Evolutionary conservation across 257 asterid genomes (phyloP).

Genomic region (Nicotiana undulata): DNA sequence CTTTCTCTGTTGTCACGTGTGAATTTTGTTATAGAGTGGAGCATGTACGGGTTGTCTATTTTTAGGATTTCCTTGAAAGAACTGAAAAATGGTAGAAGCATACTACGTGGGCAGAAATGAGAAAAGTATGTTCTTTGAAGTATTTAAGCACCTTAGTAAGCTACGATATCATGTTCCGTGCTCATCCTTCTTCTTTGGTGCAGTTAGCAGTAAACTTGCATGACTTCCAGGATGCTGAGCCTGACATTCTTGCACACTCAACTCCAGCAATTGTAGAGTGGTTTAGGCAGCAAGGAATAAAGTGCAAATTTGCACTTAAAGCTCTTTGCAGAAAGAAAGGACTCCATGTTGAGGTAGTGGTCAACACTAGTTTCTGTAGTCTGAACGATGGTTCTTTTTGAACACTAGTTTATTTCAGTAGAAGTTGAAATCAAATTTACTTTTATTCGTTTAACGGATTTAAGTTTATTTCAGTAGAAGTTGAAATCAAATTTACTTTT

Average conservation of each 20-base stretch:
- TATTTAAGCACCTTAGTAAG: background rate
- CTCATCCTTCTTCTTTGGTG: conserved; percentile 14
- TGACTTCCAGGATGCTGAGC: conserved; percentile 73
- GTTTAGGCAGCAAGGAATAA: conserved; percentile 32
- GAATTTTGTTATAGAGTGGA: background rate
- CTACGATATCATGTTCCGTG: background rate
- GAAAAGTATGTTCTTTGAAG: background rate
- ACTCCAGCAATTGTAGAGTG: conserved; percentile 46
- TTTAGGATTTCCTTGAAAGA: background rate
- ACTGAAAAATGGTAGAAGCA: background rate
- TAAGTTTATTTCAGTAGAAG: background rate
- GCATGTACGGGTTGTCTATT: background rate
- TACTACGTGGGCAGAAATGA: background rate
- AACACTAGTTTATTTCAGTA: background rate
- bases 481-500: background rate
- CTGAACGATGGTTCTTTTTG: background rate
- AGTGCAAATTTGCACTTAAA: conserved; percentile 51
- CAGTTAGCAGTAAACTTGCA: conserved; percentile 52
- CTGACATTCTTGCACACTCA: conserved; percentile 69
- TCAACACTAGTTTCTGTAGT: background rate
- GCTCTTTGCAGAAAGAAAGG: conserved; percentile 82
- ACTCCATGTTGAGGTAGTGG: conserved; percentile 54
- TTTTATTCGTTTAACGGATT: background rate
- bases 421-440: background rate
- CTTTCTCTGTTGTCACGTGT: background rate